Evolutionary conservation across 306 rosid genomes (phyloP).

Genomic region (Glycine latifolia): DNA sequence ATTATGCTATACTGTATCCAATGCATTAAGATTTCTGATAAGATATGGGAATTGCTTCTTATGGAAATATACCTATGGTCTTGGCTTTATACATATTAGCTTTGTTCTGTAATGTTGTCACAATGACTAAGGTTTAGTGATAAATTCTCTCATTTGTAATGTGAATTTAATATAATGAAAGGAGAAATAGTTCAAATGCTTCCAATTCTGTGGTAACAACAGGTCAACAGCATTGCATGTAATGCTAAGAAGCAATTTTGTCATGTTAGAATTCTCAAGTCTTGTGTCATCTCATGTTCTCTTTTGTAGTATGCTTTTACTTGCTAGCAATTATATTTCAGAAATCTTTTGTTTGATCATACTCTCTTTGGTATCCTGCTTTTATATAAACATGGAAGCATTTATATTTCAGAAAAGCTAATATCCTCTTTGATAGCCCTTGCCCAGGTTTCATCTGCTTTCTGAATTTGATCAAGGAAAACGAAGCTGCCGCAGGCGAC

Average conservation of each 20-base stretch:
- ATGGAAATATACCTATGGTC: neutral
- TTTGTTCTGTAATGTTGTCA: neutral
- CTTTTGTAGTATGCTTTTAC: neutral
- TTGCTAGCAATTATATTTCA: conserved; percentile 8
- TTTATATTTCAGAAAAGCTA: conserved; percentile 40
- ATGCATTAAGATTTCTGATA: neutral
- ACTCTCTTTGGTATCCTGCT: neutral
- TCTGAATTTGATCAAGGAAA: conserved; percentile 94
- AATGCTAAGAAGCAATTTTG: neutral
- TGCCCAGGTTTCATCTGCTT: conserved; percentile 87
- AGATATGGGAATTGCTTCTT: neutral
- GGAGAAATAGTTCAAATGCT: neutral
- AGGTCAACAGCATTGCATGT: neutral
- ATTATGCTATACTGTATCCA: neutral
- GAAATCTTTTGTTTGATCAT: neutral
- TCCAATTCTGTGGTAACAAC: conserved; percentile 10
- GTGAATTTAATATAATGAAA: conserved; percentile 5
- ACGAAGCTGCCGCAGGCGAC: conserved; percentile 93
- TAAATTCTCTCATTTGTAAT: conserved; percentile 7
- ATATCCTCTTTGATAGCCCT: conserved; percentile 41
- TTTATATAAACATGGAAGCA: neutral
- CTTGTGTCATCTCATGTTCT: neutral
- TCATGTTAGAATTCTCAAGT: neutral
- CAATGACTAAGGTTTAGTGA: neutral
- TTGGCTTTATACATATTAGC: neutral